Conservation (phyloP, 345 rosid genomes). For the Citrus inodora region DNA sequence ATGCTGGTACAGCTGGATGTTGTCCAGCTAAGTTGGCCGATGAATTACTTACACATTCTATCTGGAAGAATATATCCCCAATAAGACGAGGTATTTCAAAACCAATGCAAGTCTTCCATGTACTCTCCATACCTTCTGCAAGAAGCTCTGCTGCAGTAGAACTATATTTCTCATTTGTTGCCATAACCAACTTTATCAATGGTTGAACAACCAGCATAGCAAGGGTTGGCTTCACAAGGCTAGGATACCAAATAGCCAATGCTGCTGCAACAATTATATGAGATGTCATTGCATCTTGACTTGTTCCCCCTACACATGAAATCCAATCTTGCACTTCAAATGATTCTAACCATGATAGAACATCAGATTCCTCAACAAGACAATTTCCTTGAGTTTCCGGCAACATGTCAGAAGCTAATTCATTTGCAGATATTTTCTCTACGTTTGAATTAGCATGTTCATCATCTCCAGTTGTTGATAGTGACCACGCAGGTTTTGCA, state of each 20-base stretch:
- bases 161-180: conserved; percentile 87
- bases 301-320: conserved; percentile 92
- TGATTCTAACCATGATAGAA: conserved; percentile 83
- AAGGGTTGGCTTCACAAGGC: conserved; percentile 80
- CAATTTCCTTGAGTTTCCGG: conserved; percentile 34
- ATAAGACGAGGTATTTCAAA: conserved; percentile 76
- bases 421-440: conserved; percentile 30
- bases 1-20: conserved; percentile 46
- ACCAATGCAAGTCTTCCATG: conserved; percentile 74
- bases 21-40: conserved; percentile 42
- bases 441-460: conserved; percentile 27
- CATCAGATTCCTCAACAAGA: conserved; percentile 56
- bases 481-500: conserved; percentile 51
- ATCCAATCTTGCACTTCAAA: conserved; percentile 95
- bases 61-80: conserved; percentile 81
- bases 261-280: conserved; percentile 94
- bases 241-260: conserved; percentile 88
- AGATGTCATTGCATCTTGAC: conserved; percentile 97
- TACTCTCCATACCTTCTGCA: conserved; percentile 86
- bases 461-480: conserved; percentile 38
- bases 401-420: conserved; percentile 28
- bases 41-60: conserved; percentile 75
- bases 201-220: conserved; percentile 68
- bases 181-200: conserved; percentile 83
- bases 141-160: conserved; percentile 92